phyloP scores from a whole-genome alignment of 129 eudicot species.

The Centrapalus pauciflorus region DNA sequence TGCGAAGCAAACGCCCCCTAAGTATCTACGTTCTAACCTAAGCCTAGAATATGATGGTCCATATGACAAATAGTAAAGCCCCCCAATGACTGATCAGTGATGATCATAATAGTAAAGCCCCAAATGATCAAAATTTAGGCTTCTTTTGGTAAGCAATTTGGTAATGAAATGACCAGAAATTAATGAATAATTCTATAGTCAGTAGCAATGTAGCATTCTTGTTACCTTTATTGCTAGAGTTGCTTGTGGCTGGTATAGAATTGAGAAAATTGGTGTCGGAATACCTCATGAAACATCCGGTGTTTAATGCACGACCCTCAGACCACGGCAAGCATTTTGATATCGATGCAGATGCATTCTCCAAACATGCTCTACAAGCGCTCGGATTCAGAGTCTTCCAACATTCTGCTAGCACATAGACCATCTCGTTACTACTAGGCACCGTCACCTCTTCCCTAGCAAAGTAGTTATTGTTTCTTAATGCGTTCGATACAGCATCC shows the following conservation, averaged over 20 bases:
- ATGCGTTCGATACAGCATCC: conserved; percentile 35
- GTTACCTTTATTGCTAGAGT: conserved; percentile 32
- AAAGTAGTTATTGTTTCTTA: conserved; percentile 28
- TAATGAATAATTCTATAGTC: no score
- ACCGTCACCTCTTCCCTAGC: conserved; percentile 35
- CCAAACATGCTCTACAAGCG: conserved; percentile 53
- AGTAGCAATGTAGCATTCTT: no score
- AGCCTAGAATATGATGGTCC: no score
- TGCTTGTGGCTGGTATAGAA: conserved; percentile 28
- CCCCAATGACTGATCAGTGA: no score
- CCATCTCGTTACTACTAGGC: conserved; percentile 33
- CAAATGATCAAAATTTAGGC: no score
- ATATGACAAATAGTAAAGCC: no score
- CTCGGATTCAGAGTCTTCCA: conserved; percentile 61
- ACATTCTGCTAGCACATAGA: conserved; percentile 63
- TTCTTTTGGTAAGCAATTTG: no score
- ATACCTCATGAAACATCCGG: conserved; percentile 80
- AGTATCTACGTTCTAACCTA: no score
- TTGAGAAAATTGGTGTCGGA: conserved; percentile 75
- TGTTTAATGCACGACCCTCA: conserved; percentile 63
- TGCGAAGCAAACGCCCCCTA: no score
- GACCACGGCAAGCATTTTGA: conserved; percentile 57
- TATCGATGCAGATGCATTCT: conserved; percentile 44
- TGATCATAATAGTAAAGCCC: no score
- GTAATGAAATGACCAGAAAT: no score